Percentiles rank a stretch among this genome's conserved stretches.
phyloP scores from a whole-genome alignment of 768 basidiomycete genomes.

The Lactifluus subvellereus region DNA sequence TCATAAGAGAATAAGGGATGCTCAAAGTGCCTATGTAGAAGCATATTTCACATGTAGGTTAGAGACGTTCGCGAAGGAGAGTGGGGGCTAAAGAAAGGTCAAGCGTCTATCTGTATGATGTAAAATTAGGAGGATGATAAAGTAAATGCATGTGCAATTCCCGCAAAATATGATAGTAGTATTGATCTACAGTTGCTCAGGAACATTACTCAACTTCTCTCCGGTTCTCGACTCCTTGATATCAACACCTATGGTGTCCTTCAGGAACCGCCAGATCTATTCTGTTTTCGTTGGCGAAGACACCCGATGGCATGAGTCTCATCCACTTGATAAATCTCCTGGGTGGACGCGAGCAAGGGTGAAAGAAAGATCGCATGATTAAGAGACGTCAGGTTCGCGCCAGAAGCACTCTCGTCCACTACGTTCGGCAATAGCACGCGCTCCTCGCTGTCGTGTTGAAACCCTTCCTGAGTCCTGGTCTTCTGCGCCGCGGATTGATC shows the following conservation, averaged over 20 bases:
- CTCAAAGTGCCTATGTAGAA: too few relatives aligned
- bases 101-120: too few relatives aligned
- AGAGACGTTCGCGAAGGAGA: too few relatives aligned
- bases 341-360: constrained; percentile 76
- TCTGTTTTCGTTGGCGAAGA: constrained; percentile 68
- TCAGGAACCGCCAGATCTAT: constrained; percentile 76
- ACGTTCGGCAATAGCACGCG: constrained; percentile 84
- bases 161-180: neutral
- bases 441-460: constrained; percentile 75
- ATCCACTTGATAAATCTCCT: constrained; percentile 72
- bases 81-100: too few relatives aligned
- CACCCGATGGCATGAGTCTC: constrained; percentile 80
- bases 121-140: neutral
- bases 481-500: constrained; percentile 70
- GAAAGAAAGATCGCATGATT: constrained; percentile 96
- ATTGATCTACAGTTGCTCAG: neutral
- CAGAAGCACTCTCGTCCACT: constrained; percentile 93
- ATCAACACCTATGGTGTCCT: constrained; percentile 87
- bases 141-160: neutral
- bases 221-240: constrained; percentile 51
- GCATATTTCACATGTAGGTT: too few relatives aligned
- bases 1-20: too few relatives aligned
- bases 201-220: constrained; percentile 21
- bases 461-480: constrained; percentile 77
- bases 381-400: constrained; percentile 85